Percentiles rank a stretch among this genome's conserved stretches.
These are phyloP conservation scores for Solanum ossicruentum DNA, from an alignment of 257 asterid genomes.

Conservation along the genomic window DNA sequence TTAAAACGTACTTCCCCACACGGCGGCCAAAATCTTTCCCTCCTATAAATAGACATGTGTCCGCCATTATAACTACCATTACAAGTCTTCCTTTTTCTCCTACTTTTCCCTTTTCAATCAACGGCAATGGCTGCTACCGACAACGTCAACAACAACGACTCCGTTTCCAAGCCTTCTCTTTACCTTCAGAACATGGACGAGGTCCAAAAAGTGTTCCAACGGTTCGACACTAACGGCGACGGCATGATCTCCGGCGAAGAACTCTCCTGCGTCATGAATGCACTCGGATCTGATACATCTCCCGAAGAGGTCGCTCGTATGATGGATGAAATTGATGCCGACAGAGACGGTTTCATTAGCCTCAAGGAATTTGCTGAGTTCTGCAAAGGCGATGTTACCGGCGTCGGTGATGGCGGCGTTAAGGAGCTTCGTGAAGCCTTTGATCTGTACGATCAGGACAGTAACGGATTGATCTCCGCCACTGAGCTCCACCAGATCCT, in stretches of 20 bases:
- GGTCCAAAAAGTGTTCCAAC: conserved; percentile 45
- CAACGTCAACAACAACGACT: conserved; percentile 19
- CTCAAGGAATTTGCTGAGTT: conserved; percentile 64
- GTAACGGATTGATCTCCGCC: conserved; percentile 65
- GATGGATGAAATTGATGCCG: conserved; percentile 75
- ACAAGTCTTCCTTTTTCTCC: background rate
- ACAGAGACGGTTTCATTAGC: conserved; percentile 70
- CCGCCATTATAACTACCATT: background rate
- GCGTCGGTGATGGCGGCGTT: conserved; percentile 15
- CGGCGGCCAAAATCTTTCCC: background rate
- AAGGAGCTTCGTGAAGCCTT: conserved; percentile 77
- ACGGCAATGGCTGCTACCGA: background rate
- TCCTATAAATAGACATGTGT: background rate
- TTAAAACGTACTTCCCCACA: background rate
- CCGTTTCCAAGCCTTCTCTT: conserved; percentile 12
- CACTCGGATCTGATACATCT: conserved; percentile 58
- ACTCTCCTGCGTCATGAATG: conserved; percentile 45
- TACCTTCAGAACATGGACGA: conserved; percentile 41
- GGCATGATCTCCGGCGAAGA: conserved; percentile 76
- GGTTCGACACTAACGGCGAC: conserved; percentile 77
- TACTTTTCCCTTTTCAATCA: background rate
- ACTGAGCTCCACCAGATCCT: conserved; percentile 67
- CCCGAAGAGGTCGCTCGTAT: conserved; percentile 33
- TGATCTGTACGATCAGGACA: conserved; percentile 72
- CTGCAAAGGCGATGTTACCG: conserved; percentile 27